phyloP scores from a whole-genome alignment of 495 filamentous ascomycete species.

The Cetradonia linearis region DNA sequence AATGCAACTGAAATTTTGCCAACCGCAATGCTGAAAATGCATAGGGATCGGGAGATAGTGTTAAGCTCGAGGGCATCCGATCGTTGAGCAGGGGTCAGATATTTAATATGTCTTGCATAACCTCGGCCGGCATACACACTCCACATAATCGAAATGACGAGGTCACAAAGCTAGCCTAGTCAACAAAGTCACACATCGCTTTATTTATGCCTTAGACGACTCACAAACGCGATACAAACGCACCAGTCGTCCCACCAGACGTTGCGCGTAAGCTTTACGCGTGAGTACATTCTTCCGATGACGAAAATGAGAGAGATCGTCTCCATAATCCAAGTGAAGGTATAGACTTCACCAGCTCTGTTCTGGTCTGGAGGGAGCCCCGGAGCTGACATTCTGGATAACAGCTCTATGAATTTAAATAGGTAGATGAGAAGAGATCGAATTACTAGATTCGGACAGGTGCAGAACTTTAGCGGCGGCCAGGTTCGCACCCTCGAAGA shows the following conservation, averaged over 20 bases:
- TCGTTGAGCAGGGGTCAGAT: conserved; percentile 24
- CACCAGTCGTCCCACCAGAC: conserved; percentile 44
- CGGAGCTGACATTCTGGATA: conserved; percentile 22
- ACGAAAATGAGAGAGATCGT: conserved; percentile 30
- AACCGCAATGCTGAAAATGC: conserved; percentile 23
- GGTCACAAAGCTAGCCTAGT: conserved; percentile 19
- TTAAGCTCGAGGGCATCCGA: conserved; percentile 28
- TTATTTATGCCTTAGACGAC: background rate
- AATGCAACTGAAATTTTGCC: conserved; percentile 25
- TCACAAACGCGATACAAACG: conserved; percentile 37
- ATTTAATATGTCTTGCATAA: conserved; percentile 28
- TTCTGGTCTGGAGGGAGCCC: conserved; percentile 15
- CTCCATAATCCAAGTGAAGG: conserved; percentile 30
- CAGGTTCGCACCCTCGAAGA: too few species aligned
- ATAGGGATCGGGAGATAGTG: conserved; percentile 25
- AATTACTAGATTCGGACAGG: background rate
- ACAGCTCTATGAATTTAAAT: background rate
- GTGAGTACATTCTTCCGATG: conserved; percentile 38
- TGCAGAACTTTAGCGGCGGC: background rate
- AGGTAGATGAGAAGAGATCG: too few species aligned
- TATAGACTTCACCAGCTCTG: conserved; percentile 13
- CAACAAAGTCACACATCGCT: background rate
- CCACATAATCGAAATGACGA: conserved; percentile 24
- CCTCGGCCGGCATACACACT: conserved; percentile 25
- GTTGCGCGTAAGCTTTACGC: conserved; percentile 34